Conservation (phyloP, 805 yeast genomes). For the Candida ortonii region DNA sequence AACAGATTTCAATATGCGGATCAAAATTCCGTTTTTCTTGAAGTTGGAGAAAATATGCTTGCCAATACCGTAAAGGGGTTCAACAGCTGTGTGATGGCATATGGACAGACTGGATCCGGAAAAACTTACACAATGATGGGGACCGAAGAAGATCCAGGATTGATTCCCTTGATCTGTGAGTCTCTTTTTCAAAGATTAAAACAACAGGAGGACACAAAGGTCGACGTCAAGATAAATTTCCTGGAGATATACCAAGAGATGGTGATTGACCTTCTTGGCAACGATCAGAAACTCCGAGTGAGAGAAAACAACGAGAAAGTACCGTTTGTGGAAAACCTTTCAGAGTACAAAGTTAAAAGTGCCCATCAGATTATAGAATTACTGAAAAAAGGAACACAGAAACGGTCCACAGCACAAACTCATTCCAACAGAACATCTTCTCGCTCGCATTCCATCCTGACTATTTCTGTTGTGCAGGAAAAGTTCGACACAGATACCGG, state of each 20-base stretch:
- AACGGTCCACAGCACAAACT: slow-evolving; percentile 70
- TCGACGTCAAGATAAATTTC: slow-evolving; percentile 53
- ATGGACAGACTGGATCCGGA: slow-evolving; percentile 86
- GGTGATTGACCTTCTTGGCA: slow-evolving; percentile 58
- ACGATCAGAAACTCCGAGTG: slow-evolving; percentile 40
- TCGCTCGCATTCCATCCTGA: slow-evolving; percentile 78
- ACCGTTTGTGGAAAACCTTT: slow-evolving; percentile 68
- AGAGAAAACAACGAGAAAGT: slow-evolving; percentile 63
- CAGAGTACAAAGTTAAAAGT: slow-evolving; percentile 48
- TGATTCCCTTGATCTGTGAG: slow-evolving; percentile 60
- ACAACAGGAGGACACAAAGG: slow-evolving; percentile 30
- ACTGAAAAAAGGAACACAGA: slow-evolving; percentile 49
- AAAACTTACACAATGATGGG: slow-evolving; percentile 82
- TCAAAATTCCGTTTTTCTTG: slow-evolving; percentile 50
- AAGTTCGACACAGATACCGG: slow-evolving; percentile 37
- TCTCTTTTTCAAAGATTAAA: slow-evolving; percentile 48
- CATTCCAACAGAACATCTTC: slow-evolving; percentile 70
- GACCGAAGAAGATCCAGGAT: slow-evolving; percentile 46
- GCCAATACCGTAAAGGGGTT: slow-evolving; percentile 63
- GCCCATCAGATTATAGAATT: slow-evolving; percentile 47
- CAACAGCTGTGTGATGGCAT: slow-evolving; percentile 38
- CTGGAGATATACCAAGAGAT: slow-evolving; percentile 78
- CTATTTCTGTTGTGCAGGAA: slow-evolving; percentile 59
- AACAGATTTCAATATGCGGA: slow-evolving; percentile 34
- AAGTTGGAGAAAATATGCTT: slow-evolving; percentile 57